Conservation (phyloP, 495 filamentous ascomycete species). For the Hypoxylon fuscum region DNA sequence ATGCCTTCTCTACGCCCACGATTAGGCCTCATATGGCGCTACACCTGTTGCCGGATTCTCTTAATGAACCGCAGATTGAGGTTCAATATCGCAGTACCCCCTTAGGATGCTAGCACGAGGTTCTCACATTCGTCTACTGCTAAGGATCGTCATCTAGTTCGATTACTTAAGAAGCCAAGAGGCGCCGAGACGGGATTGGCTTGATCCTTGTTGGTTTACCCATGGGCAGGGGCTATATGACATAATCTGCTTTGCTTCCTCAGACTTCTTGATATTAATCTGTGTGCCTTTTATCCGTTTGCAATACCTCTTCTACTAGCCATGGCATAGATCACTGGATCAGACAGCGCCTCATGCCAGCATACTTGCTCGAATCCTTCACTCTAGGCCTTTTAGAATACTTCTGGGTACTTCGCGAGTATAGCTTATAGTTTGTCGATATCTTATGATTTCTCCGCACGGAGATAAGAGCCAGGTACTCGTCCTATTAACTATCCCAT, state of each 20-base stretch:
- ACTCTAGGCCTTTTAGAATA: not conserved
- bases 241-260: not conserved
- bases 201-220: slow-evolving; percentile 1
- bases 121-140: not conserved
- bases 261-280: not conserved
- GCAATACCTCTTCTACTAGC: not conserved
- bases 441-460: not conserved
- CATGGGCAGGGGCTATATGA: slow-evolving; percentile 1
- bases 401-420: not conserved
- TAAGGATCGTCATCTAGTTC: not conserved
- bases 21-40: not conserved
- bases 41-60: not conserved
- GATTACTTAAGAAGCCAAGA: not conserved
- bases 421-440: not conserved
- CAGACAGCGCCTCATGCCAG: slow-evolving; percentile 8
- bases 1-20: not conserved
- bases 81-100: slow-evolving; percentile 1
- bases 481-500: too few relatives aligned
- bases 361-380: not conserved
- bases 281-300: not conserved
- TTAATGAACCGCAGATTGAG: not conserved
- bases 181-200: slow-evolving; percentile 1
- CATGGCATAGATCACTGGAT: slow-evolving; percentile 4
- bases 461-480: too few relatives aligned
- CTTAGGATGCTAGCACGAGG: not conserved